phyloP scores from a whole-genome alignment of 83 land plant species.

The Isoetes engelmannii region DNA sequence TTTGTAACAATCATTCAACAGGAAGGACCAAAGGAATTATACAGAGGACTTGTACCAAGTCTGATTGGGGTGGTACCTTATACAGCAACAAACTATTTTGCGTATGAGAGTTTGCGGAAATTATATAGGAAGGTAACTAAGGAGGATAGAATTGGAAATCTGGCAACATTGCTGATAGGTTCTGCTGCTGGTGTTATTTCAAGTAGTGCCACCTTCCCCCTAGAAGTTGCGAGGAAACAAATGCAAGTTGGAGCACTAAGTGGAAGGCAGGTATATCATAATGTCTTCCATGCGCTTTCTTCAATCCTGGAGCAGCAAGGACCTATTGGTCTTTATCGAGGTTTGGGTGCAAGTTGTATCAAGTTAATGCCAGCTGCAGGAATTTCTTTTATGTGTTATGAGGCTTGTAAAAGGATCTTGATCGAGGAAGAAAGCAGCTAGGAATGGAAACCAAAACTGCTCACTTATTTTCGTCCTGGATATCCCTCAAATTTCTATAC shows the following conservation, averaged over 20 bases:
- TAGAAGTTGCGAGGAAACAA: constrained; percentile 90
- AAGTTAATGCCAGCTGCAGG: constrained; percentile 98
- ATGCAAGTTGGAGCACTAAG: constrained; percentile 85
- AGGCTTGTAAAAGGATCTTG: constrained; percentile 82
- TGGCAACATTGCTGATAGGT: constrained; percentile 78
- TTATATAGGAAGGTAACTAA: constrained; percentile 62
- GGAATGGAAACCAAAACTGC: neutral
- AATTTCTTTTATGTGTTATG: constrained; percentile 98
- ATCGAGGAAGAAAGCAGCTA: constrained; percentile 46
- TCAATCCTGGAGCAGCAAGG: constrained; percentile 84
- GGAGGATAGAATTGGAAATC: constrained; percentile 60
- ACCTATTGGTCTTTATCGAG: constrained; percentile 66
- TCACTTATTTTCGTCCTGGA: no score
- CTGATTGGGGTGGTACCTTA: constrained; percentile 94
- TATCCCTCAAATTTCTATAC: no score
- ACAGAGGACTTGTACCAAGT: constrained; percentile 90
- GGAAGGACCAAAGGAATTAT: constrained; percentile 82
- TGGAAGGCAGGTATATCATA: constrained; percentile 73
- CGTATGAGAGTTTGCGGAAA: constrained; percentile 74
- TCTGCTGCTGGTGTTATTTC: constrained; percentile 83
- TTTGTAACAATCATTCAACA: constrained; percentile 72
- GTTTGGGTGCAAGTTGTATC: constrained; percentile 94
- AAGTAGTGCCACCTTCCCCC: constrained; percentile 76
- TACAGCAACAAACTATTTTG: constrained; percentile 85
- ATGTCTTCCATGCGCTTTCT: constrained; percentile 72